Evolutionary conservation across 768 basidiomycete genomes (phyloP), one percentile per base, ranked within the genome.

Genomic region (Lactifluus hygrophoroides): DNA sequence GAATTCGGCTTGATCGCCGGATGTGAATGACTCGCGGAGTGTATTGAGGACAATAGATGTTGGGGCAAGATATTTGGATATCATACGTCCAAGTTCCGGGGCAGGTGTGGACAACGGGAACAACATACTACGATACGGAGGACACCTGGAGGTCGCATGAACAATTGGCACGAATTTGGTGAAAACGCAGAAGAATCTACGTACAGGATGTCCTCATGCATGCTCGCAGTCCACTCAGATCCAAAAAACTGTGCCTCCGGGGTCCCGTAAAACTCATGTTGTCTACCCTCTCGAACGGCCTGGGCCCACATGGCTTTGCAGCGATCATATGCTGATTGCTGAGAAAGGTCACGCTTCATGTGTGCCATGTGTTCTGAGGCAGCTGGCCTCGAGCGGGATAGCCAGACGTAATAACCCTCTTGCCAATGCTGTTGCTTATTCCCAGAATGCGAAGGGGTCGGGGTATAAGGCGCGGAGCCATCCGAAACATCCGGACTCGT

Each of bases 381-480:
- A 11, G 77, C 80, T 67, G 73, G 74, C 48, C 76, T 74, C 49
- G 76, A 81, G 54, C 74, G 75, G 16, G 80, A 79, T 51, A 80
- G 77, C 86, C 86, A 89, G 42, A 90, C 65, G 66, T 90, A 90
- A 78, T 80, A 85, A 5, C 88, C 87, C 65, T 83, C 81, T 56
- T 86, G 77, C 88, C 88, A 90, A 65, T 79, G 77, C 61, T 78
- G 81, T 42, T 72, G 74, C 21, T 78, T 73, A 38, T 60, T 70
- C 57, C 57, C 70, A 23, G 66, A 63, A 5, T 67, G 49, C 28
- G 28, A 19, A 5, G 38, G 27, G 38, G 53, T 38, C 14, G 57
- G 27, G 42, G 56, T 8, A 38, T 47, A 45, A 34, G 45, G 42
- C 19, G 69, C 5, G 32, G 54, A 51, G 28, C 23, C 28, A 51